Evolutionary conservation across 2,329 filamentous ascomycete species (phyloP).

Genomic region (Alternaria sp.): DNA sequence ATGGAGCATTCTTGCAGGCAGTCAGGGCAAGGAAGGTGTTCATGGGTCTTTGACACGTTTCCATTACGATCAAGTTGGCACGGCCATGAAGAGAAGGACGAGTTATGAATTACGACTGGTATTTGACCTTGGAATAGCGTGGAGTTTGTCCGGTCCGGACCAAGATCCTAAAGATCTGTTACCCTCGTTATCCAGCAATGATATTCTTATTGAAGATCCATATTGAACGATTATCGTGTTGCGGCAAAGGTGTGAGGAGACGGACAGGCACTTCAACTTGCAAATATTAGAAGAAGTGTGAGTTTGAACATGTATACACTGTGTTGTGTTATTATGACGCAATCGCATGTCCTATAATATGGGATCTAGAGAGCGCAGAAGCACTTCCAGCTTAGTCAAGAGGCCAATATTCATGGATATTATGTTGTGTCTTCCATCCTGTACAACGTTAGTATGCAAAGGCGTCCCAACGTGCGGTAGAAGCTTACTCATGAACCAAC

Average conservation of each 20-base stretch:
- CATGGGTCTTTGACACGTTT: constrained; percentile 15
- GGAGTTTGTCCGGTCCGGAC: not conserved
- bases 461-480: not conserved
- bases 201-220: not conserved
- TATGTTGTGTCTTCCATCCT: constrained; percentile 20
- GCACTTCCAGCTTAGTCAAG: constrained; percentile 13
- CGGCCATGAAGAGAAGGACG: constrained; percentile 5
- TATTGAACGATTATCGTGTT: not conserved
- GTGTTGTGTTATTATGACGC: rapidly evolving
- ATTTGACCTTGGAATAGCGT: constrained; percentile 5
- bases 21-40: constrained; percentile 45
- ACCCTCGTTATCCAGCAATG: constrained; percentile 11
- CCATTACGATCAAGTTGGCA: not conserved
- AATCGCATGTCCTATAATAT: not conserved
- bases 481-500: constrained; percentile 49
- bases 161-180: constrained; percentile 6
- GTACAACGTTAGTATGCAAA: not conserved
- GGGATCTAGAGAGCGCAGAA: rapidly evolving
- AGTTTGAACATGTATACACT: not conserved
- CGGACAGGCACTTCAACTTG: not conserved
- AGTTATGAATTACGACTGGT: constrained; percentile 21
- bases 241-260: rapidly evolving
- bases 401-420: constrained; percentile 31
- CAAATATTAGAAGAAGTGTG: not conserved
- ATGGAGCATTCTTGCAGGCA: constrained; percentile 55